Evolutionary conservation across 1,284 basidiomycete species (phyloP), one percentile per base, ranked within the genome.

Genomic region (Ustilago trichophora): DNA sequence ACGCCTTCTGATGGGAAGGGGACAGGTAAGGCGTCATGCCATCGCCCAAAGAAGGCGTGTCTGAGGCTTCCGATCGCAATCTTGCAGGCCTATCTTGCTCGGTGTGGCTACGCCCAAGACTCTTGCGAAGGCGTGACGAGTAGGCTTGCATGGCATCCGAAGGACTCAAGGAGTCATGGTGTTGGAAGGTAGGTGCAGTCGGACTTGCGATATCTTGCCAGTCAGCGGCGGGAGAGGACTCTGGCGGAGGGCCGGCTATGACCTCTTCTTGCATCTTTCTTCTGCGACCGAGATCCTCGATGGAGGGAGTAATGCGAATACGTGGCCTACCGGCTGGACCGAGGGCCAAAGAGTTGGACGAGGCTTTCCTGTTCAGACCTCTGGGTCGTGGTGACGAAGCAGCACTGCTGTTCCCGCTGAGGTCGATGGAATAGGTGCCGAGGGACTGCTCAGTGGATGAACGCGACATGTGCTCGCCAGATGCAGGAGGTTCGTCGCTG

Each of bases 251-350:
- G 15, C 54, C 59, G 8, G 35, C 29, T 1, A 69, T 34, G 32
- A 58, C 36, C 15, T 59, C 58, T 21, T 59, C 62, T 6, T 67
- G 63, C 47, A 49, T 45, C 38, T 66, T 52, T 8, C 70, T 25
- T 12, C 69, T 41, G 7, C 63, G 46, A 21, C 68, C 72, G 4
- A 77, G 54, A 26, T 77, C 75, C 27, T 77, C 75, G 13, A 70
- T 71, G 27, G 74, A 76, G 6, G 75, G 74, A 21, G 75, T 77
- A 45, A 77, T 76, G 25, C 73, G 60, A 35, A 77, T 77, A 11
- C 71, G 57, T 4, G 75, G 75, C 13, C 66, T 47, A 2, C 48
- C 47, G 5, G 65, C 37, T 25, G 49, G 25, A 11, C 58, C 55
- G 4, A 56, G 43, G 12, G 45, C 60, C 6, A 65, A 24, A 8